Evolutionary conservation across 2,329 filamentous ascomycete species (phyloP).

Genomic region (Taxawa tesnikishii): DNA sequence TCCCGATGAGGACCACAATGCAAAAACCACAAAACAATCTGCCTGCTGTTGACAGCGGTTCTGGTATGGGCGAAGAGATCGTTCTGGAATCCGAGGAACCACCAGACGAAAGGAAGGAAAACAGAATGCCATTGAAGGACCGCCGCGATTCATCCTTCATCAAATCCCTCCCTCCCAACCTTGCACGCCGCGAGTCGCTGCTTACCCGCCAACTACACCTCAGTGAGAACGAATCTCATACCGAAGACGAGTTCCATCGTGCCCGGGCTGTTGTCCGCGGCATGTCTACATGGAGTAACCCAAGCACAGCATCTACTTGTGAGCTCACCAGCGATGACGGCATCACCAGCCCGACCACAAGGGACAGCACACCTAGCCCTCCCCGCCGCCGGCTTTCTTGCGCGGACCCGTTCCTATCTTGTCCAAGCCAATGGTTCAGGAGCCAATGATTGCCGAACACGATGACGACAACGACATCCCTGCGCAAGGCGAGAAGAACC

Average conservation of each 20-base stretch:
- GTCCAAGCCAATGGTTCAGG: constrained; percentile 25
- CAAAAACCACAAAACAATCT: background rate
- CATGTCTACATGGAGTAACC: constrained; percentile 62
- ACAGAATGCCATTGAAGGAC: constrained; percentile 13
- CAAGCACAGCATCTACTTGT: constrained; percentile 70
- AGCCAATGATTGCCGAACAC: constrained; percentile 23
- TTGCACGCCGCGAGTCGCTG: constrained; percentile 61
- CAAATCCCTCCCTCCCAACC: constrained; percentile 35
- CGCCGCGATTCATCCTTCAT: constrained; percentile 23
- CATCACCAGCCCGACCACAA: constrained; percentile 69
- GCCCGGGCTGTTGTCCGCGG: constrained; percentile 22
- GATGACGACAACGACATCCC: constrained; percentile 21
- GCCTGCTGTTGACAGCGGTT: constrained; percentile 11
- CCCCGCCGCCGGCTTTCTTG: constrained; percentile 50
- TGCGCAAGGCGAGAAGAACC: constrained; percentile 36
- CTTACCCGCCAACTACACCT: constrained; percentile 70
- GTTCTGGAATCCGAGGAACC: constrained; percentile 77
- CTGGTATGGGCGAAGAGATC: constrained; percentile 48
- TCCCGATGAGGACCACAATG: constrained; percentile 2
- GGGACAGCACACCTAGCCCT: constrained; percentile 78
- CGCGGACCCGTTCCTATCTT: constrained; percentile 22
- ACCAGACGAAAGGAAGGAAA: constrained; percentile 51
- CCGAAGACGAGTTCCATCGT: constrained; percentile 22
- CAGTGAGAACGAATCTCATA: constrained; percentile 31
- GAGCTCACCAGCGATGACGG: constrained; percentile 86